Evolutionary conservation across 2,329 filamentous ascomycete species (phyloP), one percentile per base, ranked within the genome.

Genomic region (Pseudohalonectria lignicola): DNA sequence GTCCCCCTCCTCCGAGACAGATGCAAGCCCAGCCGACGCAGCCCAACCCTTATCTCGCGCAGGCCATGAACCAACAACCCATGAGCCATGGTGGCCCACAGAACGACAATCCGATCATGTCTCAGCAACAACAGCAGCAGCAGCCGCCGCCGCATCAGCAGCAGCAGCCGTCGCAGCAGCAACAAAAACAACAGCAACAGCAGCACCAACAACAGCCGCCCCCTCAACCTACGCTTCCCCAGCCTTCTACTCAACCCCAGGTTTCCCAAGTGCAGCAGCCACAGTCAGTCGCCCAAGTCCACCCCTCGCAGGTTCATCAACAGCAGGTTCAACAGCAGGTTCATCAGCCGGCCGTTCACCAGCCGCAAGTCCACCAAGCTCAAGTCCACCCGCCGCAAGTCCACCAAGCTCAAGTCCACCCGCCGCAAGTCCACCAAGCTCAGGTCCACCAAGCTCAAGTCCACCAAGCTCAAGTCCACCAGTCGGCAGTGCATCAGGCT

Each of bases 1-100:
- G 61, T 47, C 62, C 54, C 8, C 36, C 61, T 18, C 63, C 57
- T 31, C 57, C 59, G 43, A 62, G 60, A 42, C 69, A 64, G 57
- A 67, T 69, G 55, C 58, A 59, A 46, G 51, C 61, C 31, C 56
- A 60, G 47, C 45, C 57, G 12, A 56, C 57, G 33, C 51, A 49
- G 21, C 39, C 50, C 16, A 47, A 53, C 15, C 16, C 44, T 34
- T 61, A 61, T 40, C 48, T 58, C n/a, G 50, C 56, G 15, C 57
- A 57, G 45, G 47, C 53, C n/a, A 43, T 59, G 31, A 58, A 56
- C 32, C 51, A 58, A 36, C 54, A 55, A 39, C 42, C 47, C 8
- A 48, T 58, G 37, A 43, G 45, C 9, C 56, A 59, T 34, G 45
- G 45, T 12, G 36, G 31, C 8, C 36, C 19, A 35, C 42, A 30